Percentiles rank a stretch among this genome's conserved stretches.
phyloP scores from a whole-genome alignment of 805 yeast genomes.

The Hanseniaspora jakobsenii region DNA sequence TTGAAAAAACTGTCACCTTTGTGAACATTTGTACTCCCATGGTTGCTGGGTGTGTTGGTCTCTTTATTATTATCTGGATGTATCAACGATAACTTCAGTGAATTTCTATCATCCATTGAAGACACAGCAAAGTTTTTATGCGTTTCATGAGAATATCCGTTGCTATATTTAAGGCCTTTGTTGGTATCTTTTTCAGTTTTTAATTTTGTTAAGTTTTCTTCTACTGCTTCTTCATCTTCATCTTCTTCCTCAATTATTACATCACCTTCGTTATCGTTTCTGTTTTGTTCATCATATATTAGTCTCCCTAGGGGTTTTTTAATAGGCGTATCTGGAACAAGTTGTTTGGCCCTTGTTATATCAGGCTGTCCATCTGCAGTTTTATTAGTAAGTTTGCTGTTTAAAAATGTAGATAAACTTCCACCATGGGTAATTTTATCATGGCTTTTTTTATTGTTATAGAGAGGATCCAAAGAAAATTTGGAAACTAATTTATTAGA shows the following conservation, averaged over 20 bases:
- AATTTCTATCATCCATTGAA: not conserved
- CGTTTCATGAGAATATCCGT: too few relatives aligned
- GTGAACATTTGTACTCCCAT: too few relatives aligned
- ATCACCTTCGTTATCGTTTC: not conserved
- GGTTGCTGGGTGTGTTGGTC: too few relatives aligned
- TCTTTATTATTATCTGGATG: not conserved
- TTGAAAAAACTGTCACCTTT: too few relatives aligned
- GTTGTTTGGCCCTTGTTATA: conserved; percentile 17
- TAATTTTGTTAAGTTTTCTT: too few relatives aligned
- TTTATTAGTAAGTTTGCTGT: not conserved
- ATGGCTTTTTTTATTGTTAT: not conserved
- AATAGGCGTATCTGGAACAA: conserved; percentile 20
- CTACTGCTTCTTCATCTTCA: conserved; percentile 1
- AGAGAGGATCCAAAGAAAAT: conserved; percentile 8
- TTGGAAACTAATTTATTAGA: conserved; percentile 26
- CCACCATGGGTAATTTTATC: too few relatives aligned
- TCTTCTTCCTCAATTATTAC: conserved; percentile 2
- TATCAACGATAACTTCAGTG: conserved; percentile 7
- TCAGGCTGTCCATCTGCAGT: conserved; percentile 25
- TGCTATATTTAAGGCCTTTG: too few relatives aligned
- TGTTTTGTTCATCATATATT: not conserved
- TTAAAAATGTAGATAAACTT: too few relatives aligned
- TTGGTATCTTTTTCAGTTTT: too few relatives aligned
- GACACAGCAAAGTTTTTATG: too few relatives aligned
- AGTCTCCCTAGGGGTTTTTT: conserved; percentile 1